A percentile compares a stretch with the other conserved stretches of the same genome.
phyloP scores from a whole-genome alignment of 129 eudicot genomes.

The Daucus carota region DH1_v3.0 NC_030388.2:24977501-24978000 shows the following conservation, averaged over 20 bases:
- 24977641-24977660: slow-evolving; percentile 46
- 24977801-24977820: background rate
- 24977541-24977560: slow-evolving; percentile 41
- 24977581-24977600: slow-evolving; percentile 93
- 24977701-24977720: background rate
- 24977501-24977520: background rate
- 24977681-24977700: background rate
- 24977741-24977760: background rate
- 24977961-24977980: slow-evolving; percentile 48
- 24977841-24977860: background rate
- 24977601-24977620: slow-evolving; percentile 86
- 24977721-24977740: background rate
- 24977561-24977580: slow-evolving; percentile 76
- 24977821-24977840: too few species aligned
- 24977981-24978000: slow-evolving; percentile 36
- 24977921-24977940: slow-evolving; percentile 51
- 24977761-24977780: too few species aligned
- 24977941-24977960: slow-evolving; percentile 55
- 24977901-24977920: slow-evolving; percentile 72
- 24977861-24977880: background rate
- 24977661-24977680: background rate
- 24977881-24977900: slow-evolving; percentile 29
- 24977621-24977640: slow-evolving; percentile 89
- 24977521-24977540: background rate
- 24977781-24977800: background rate